Evolutionary conservation across 768 basidiomycete genomes (phyloP).

Genomic region (Russula lepida): DNA sequence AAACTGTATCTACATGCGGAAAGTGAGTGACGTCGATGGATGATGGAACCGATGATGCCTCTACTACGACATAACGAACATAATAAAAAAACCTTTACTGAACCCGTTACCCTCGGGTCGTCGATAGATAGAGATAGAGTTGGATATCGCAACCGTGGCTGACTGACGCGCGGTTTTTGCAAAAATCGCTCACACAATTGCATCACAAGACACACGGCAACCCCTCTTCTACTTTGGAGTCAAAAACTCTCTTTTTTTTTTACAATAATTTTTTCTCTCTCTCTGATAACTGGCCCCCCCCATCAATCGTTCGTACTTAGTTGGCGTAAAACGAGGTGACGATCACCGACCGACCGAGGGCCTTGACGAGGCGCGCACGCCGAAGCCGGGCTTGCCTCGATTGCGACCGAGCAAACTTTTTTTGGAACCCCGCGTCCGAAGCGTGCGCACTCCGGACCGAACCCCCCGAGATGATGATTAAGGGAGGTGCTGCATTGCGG

Average conservation of each 20-base stretch:
- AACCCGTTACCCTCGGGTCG: background rate
- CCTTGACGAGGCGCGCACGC: no score
- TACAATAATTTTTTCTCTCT: background rate
- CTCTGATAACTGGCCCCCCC: no score
- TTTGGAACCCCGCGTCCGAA: constrained; percentile 5
- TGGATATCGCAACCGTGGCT: background rate
- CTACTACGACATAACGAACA: background rate
- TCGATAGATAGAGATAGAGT: background rate
- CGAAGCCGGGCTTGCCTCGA: no score
- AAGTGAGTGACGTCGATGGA: constrained; percentile 6
- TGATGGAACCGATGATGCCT: background rate
- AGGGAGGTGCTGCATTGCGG: background rate
- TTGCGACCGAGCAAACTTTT: background rate
- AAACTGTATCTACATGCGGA: background rate
- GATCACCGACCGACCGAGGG: background rate
- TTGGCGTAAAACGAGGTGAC: background rate
- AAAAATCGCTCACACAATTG: background rate
- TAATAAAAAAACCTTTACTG: background rate
- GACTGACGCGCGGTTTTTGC: background rate
- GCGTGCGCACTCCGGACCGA: background rate
- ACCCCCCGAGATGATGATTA: background rate
- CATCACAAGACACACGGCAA: background rate
- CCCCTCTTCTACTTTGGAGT: background rate
- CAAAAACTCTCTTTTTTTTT: background rate
- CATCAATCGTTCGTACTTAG: no score